Base-by-base conservation (phyloP, 768 basidiomycete species). In the Gymnopilus dilepis region DNA sequence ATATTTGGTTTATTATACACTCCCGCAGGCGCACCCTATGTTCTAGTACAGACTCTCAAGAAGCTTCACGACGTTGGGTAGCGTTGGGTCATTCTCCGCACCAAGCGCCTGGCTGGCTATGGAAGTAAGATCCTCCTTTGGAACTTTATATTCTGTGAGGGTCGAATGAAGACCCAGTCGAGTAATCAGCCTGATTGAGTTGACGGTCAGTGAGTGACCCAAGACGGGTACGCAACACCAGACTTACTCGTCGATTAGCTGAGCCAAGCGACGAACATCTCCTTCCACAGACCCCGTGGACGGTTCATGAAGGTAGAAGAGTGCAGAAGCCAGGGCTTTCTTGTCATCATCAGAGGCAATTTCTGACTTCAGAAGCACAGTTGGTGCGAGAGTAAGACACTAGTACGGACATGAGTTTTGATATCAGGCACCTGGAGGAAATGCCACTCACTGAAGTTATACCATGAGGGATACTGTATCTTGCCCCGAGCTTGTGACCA, bases 381-480 rank as follows among this genome's bases (percentile, higher is more conserved):
- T 86, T 0, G 89, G 82, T 4, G 86, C 82, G 22, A 92, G 81
- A 6, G 90, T 92, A 56, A 91, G 77, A 70, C 91, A 92, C 90
- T 92, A 55, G n/a, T 17, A n/a, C 42, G 11, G 12, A 22, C 19
- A 38, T 59, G 17, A 60, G 33, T 33, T 41, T 57, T 15, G 30
- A 61, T 30, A 59, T 21, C 30, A 33, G 67, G 43, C 50, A 54
- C 47, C 40, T 50, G 59, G 47, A 17, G 13, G 47, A 6, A 8
- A 68, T 40, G 30, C 11, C 9, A 65, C 85, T 73, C 63, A 90
- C 90, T n/a, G 91, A 92, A 4, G 92, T 92, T 63, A 92, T 89
- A 8, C 92, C 92, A 70, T 94, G 91, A 21, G 91, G 89, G 58
- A 94, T 92, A 54, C 80, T 75, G 68, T 92, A 94, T 42, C 78